Evolutionary conservation across 495 filamentous ascomycete species (phyloP).

Genomic region (Tuber melanosporum): DNA sequence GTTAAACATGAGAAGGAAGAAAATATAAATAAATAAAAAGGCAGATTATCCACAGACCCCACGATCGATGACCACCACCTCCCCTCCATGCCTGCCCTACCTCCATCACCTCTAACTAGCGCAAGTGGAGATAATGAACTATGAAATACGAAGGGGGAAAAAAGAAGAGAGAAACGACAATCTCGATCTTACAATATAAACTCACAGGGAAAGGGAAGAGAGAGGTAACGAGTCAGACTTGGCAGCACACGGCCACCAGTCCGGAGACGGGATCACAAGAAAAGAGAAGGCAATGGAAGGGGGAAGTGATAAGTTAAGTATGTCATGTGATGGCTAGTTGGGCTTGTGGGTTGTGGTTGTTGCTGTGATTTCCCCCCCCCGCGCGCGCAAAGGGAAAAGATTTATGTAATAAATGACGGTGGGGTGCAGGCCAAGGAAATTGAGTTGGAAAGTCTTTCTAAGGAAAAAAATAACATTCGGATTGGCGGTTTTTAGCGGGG

Average conservation of each 20-base stretch:
- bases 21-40: neutral
- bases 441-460: neutral
- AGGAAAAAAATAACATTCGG: neutral
- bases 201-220: neutral
- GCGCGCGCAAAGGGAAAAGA: neutral
- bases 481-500: neutral
- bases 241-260: neutral
- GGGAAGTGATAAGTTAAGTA: neutral
- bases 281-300: neutral
- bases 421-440: neutral
- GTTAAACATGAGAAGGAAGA: neutral
- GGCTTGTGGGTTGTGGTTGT: neutral
- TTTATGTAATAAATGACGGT: conserved; percentile 3
- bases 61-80: neutral
- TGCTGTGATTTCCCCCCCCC: conserved; percentile 1
- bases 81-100: neutral
- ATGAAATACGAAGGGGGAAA: neutral
- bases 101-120: neutral
- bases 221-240: neutral
- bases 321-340: neutral
- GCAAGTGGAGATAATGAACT: neutral
- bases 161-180: neutral
- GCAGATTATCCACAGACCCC: neutral
- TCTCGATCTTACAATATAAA: neutral
- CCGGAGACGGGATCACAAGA: neutral